Base-by-base conservation (phyloP, 2,329 filamentous ascomycete species). In the Aspergillus sp. region DNA sequence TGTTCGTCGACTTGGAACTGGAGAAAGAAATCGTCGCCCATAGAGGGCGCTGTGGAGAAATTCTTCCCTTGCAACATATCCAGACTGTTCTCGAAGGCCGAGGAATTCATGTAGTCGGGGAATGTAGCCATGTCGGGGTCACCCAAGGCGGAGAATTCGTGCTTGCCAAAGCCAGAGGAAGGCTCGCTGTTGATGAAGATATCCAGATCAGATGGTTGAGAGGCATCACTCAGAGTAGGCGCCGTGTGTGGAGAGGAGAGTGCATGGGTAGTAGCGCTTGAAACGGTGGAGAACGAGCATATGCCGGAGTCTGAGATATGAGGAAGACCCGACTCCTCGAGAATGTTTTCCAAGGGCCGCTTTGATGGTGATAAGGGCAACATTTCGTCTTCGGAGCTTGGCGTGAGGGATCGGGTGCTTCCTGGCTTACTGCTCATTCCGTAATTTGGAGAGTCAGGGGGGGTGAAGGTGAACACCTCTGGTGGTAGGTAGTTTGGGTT, bases 401-500 rank as follows among this genome's bases (percentile, higher is more conserved):
- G 73, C n/a, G 70, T 74, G 27, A 77, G 63, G 5, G 77, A 76
- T 19, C 70, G 68, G 23, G 72, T 70, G 49, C 67, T 70, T 23
- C 66, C 62, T 19, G 72, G 68, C 17, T 72, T 70, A 61, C 75
- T 73, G 41, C 72, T 70, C 17, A 70, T 73, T 53, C 70, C 76
- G 59, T 71, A 72, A 12, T 73, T 73, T 11, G 79, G 79, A 25
- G 79, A 81, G 5, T 76, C 70, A 4, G 79, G 78, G 31, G 79
- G 79, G 4, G 79, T 81, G 57, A 75, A 79, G 2, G 77, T 76
- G 53, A 80, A 79, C 31, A 72, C 68, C 51, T 75, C 74, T 1
- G 75, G 72, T 5, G 74, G 70, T 41, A 77, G 66, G 53, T 71
- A 72, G n/a, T 68, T 66, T n/a, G 66, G 64, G 39, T 66, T 64